Base-by-base conservation (phyloP, 73 alveolate species). In the Paramecium tetraurelia region DNA sequence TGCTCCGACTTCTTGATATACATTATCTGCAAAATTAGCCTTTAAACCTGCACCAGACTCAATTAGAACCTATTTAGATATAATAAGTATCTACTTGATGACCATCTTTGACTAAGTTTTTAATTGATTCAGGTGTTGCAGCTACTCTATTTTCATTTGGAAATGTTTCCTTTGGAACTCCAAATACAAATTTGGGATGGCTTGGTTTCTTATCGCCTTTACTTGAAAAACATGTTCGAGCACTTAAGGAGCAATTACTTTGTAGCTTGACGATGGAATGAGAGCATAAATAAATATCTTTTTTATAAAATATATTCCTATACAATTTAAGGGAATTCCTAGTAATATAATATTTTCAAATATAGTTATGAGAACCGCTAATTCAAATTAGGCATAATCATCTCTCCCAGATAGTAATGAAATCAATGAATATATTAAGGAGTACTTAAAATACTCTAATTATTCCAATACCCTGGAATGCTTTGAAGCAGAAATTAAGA, bases 401-500 rank as follows among this genome's bases (percentile, higher is more conserved):
- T 33, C 59, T 22, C 44, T 80, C 4, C 90, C 90, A 9, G 90
- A 80, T 46, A 24, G 44, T 44, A 80, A 80, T 41, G 90, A 80
- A 80, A 46, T 80, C 29, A 96, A 96, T 86, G 97, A 95, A 20
- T 96, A 96, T 57, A 94, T 97, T 87, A 97, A 97, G 90, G 98
- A 97, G 89, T 97, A 95, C 86, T 86, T 97, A 58, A 92, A 95
- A 89, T 94, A 94, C 87, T 86, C 96, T 38, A 95, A 95, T 72
- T 95, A 95, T 75, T 92, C 88, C 80, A 93, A 95, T 46, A 95
- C 99, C 9, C 92, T 96, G 59, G 99, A 97, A 70, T 96, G 99
- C 58, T 92, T 97, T 22, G 99, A 97, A 92, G 98, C 98, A 22
- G 99, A 97, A 57, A 97, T 96, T 86, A 95, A 92, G 33, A 59